Evolutionary conservation across 345 rosid species (phyloP), one percentile per base, ranked within the genome.

Genomic region (Microcos paniculata): DNA sequence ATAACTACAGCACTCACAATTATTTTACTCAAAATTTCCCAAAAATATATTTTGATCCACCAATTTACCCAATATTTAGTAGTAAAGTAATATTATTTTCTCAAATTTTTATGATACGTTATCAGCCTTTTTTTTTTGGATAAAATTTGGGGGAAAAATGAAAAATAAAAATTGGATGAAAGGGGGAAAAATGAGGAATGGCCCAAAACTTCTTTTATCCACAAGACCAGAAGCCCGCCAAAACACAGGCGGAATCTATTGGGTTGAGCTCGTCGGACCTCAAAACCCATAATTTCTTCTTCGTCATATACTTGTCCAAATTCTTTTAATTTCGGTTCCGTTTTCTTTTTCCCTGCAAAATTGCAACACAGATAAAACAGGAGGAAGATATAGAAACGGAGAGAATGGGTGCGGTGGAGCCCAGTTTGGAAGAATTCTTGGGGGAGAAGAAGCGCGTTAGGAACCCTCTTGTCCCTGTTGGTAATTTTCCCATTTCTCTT

Each of bases 391-490:
- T 15, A 66, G 0, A 18, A 48, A 28, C 1, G 30, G 2, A 10
- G 30, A 53, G 53, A 33, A 61, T 73, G 68, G 58, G 56, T 59
- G 19, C 45, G 8, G 69, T 31, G 19, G 69, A 73, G 45, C 76
- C 58, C 9, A 59, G 43, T 73, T 45, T 73, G 58, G 76, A 73
- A 26, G 76, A 73, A 43, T 61, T 73, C 1, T 59, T 73, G 57
- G 76, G 45, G 45, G 68, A 61, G 46, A 73, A 73, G 33, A 73
- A 73, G 76, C 76, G 76, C 45, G 69, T 73, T 15, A 61, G 76
- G 56, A 73, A 73, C 46, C 76, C 76, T 45, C 45, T 73, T 2
- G 76, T 73, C 28, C 76, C 76, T 45, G 57, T 73, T 14, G 76
- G 76, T 73, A 73, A 43, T 46, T 48, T 68, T 59, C 55, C 46